Percentiles rank a stretch among this genome's conserved stretches.
Evolutionary conservation across 148 eudicot genomes (phyloP).

Genomic region (Amaranthus cruentus): DNA sequence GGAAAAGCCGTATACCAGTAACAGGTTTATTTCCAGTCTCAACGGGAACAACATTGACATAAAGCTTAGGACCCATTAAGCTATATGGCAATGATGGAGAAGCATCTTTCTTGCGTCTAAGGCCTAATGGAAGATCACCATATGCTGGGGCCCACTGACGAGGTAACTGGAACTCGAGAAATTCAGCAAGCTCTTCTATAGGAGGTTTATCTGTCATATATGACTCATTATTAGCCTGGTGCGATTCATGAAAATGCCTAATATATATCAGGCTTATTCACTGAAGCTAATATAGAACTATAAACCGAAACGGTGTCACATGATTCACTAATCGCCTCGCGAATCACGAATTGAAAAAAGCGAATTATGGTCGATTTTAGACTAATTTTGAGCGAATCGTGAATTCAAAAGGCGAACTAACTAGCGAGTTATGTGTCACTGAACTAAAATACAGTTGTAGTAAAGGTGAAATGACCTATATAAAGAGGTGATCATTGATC

Average conservation of each 20-base stretch:
- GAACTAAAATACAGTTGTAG: no score
- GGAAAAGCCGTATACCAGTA: constrained; percentile 83
- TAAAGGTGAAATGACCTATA: no score
- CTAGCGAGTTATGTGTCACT: no score
- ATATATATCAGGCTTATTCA: not conserved
- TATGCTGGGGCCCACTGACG: constrained; percentile 97
- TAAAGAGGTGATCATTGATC: no score
- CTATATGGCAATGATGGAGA: constrained; percentile 78
- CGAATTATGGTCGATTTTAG: no score
- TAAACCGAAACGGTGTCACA: no score
- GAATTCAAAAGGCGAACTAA: no score
- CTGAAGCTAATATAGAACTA: no score
- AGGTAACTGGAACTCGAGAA: constrained; percentile 89
- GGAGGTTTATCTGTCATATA: constrained; percentile 84
- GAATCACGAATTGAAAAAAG: no score
- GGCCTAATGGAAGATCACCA: constrained; percentile 82
- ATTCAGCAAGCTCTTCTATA: constrained; percentile 78
- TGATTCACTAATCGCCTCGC: no score
- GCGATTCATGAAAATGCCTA: not conserved
- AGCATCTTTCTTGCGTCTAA: constrained; percentile 60
- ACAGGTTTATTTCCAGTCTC: constrained; percentile 72
- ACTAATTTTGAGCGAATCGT: no score
- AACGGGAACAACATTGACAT: constrained; percentile 71
- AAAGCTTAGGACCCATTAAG: constrained; percentile 82
- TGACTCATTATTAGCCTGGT: constrained; percentile 14